phyloP scores from a whole-genome alignment of 257 asterid species.

The Plectranthus barbatus region DNA sequence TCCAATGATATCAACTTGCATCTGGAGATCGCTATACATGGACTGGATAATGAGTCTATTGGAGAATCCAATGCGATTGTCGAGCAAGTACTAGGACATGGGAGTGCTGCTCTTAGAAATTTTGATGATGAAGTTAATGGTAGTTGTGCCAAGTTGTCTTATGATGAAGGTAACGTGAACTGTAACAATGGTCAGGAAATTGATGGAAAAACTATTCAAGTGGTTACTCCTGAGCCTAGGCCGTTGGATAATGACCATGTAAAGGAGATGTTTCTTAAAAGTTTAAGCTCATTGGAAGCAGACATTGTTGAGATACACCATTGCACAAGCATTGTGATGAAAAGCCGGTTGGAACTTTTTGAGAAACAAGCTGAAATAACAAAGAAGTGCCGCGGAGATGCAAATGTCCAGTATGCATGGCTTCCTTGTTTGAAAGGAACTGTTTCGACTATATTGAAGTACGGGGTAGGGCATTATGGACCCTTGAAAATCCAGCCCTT shows the following conservation, averaged over 20 bases:
- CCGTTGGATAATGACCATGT: constrained; percentile 29
- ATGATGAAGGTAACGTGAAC: constrained; percentile 22
- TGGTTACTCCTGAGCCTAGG: constrained; percentile 19
- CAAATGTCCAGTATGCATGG: constrained; percentile 73
- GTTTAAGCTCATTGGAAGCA: constrained; percentile 31
- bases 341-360: constrained; percentile 60
- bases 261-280: constrained; percentile 42
- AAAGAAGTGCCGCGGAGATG: constrained; percentile 58
- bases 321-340: constrained; percentile 30
- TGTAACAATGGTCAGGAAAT: constrained; percentile 21
- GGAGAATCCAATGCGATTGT: constrained; percentile 61
- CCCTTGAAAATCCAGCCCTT: constrained; percentile 24
- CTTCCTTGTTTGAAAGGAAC: constrained; percentile 65
- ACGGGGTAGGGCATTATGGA: constrained; percentile 52
- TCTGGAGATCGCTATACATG: constrained; percentile 64
- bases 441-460: constrained; percentile 36
- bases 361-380: constrained; percentile 65
- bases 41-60: constrained; percentile 54
- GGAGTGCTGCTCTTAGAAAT: constrained; percentile 23
- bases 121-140: constrained; percentile 32
- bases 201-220: constrained; percentile 14
- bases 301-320: constrained; percentile 34
- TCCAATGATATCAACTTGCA: constrained; percentile 50
- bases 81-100: constrained; percentile 28
- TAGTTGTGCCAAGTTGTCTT: constrained; percentile 26